A percentile compares a stretch with the other conserved stretches of the same genome.
Conservation (phyloP, 2,329 filamentous ascomycete species). For the Pseudogymnoascus sp. region DNA sequence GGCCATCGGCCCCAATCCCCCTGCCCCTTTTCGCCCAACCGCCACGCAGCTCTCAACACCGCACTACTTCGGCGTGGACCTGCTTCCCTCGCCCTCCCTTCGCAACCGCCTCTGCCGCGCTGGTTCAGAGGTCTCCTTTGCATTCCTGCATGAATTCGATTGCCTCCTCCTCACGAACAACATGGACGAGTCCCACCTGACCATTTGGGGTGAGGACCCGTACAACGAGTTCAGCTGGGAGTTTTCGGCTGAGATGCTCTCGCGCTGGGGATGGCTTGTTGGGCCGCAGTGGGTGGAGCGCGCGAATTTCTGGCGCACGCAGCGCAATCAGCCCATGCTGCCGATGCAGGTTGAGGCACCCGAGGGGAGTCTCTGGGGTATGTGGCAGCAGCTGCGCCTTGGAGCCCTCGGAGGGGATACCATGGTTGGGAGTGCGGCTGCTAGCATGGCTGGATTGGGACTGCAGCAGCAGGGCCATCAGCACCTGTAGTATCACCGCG, state of each 20-base stretch:
- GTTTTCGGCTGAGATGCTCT: slow-evolving; percentile 32
- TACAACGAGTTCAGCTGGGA: slow-evolving; percentile 36
- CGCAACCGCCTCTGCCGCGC: slow-evolving; percentile 32
- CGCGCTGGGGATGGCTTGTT: slow-evolving; percentile 34
- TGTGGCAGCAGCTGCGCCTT: neutral
- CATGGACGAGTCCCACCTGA: slow-evolving; percentile 24
- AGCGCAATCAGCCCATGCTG: slow-evolving; percentile 23
- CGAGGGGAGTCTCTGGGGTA: neutral
- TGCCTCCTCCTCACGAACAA: slow-evolving; percentile 8
- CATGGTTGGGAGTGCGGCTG: neutral
- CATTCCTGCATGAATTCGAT: slow-evolving; percentile 32
- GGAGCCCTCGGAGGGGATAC: neutral
- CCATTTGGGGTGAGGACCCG: slow-evolving; percentile 36
- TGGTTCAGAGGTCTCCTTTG: slow-evolving; percentile 29
- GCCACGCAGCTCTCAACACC: slow-evolving; percentile 32
- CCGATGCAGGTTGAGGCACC: neutral
- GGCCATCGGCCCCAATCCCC: slow-evolving; percentile 27
- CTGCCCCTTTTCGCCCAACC: slow-evolving; percentile 30
- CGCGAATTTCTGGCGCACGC: slow-evolving; percentile 35
- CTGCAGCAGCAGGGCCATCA: neutral
- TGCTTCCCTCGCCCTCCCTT: slow-evolving; percentile 34
- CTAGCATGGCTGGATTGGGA: neutral
- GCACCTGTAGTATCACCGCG: neutral
- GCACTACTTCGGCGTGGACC: slow-evolving; percentile 35
- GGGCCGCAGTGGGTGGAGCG: slow-evolving; percentile 31